Evolutionary conservation across 2,329 filamentous ascomycete species (phyloP), one percentile per base, ranked within the genome.

Genomic region (Aspergillus hiratsukae): DNA sequence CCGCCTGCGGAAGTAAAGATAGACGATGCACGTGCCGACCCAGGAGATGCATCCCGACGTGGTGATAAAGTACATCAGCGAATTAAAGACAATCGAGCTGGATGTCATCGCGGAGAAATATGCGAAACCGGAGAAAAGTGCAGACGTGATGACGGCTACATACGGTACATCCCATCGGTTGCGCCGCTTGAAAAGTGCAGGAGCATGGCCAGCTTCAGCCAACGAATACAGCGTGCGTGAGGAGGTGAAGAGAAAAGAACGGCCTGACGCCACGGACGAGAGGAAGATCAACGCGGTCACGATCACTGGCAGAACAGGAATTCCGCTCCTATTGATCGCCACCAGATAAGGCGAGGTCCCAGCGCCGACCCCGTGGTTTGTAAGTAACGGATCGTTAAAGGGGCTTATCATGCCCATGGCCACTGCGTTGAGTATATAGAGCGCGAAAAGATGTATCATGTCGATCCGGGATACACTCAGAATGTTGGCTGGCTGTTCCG

Each of bases 271-370:
- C 58, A 91, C 83, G 3, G 91, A 89, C 4, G 88, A 89, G 0
- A 89, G 87, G 21, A 92, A 78, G 7, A 93, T 83, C 17, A 91
- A 83, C 19, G 84, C 84, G 68, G 91, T 92, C 77, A 91, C 85
- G 66, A 91, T 84, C 58, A 83, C 76, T 1, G 85, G 83, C 3
- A 90, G 79, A 11, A 83, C 79, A 6, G 75, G 74, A 58, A 90
- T 82, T 37, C 84, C 84, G 37, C 86, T 86, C 9, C 69, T 68
- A 48, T 70, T 68, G 49, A 78, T 70, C 3, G 73, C 76, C 28
- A 78, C 67, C 9, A 77, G 64, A 59, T 73, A 78, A 4, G 76
- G 75, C 23, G 76, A 76, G 1, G 80, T 76, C 5, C 81, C 81
- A 1, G 82, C 82, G 37, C 81, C 82, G 23, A 75, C 70, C 35